Percentiles rank a stretch among this genome's conserved stretches.
phyloP scores from a whole-genome alignment of 352 stramenopile genomes.

The Phytophthora meadii region DNA sequence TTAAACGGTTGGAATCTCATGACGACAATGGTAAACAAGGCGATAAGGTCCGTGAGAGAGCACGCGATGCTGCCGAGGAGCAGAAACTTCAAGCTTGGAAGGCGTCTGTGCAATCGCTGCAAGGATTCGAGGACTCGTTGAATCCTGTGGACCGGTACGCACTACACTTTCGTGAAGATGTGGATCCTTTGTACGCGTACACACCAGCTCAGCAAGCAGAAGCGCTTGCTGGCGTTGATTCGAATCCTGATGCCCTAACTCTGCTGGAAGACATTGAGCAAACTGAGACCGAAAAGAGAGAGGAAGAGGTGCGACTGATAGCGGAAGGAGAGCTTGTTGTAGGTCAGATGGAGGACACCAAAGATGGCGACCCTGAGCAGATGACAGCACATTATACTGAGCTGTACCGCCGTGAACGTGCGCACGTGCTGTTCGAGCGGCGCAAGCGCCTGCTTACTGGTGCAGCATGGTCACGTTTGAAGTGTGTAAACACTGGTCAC shows the following conservation, averaged over 20 bases:
- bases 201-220: slow-evolving; percentile 42
- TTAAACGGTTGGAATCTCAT: slow-evolving; percentile 25
- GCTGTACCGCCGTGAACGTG: slow-evolving; percentile 69
- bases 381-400: slow-evolving; percentile 44
- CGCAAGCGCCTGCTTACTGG: slow-evolving; percentile 68
- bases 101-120: slow-evolving; percentile 72
- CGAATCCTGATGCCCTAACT: slow-evolving; percentile 22
- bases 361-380: slow-evolving; percentile 16
- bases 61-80: slow-evolving; percentile 92
- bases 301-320: slow-evolving; percentile 67
- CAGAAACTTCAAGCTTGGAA: slow-evolving; percentile 93
- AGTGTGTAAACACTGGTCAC: slow-evolving; percentile 70
- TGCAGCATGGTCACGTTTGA: slow-evolving; percentile 62
- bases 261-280: slow-evolving; percentile 63
- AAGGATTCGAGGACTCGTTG: slow-evolving; percentile 93
- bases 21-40: slow-evolving; percentile 28
- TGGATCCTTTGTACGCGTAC: slow-evolving; percentile 89
- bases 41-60: slow-evolving; percentile 79
- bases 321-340: slow-evolving; percentile 75
- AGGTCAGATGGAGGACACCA: slow-evolving; percentile 43
- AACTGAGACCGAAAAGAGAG: slow-evolving; percentile 68
- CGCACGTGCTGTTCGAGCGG: slow-evolving; percentile 60
- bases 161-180: slow-evolving; percentile 91
- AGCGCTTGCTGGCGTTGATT: slow-evolving; percentile 33
- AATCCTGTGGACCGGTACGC: slow-evolving; percentile 94